A percentile compares a stretch with the other conserved stretches of the same genome.
Conservation (phyloP, 257 asterid species). For the Mitragyna speciosa region DNA sequence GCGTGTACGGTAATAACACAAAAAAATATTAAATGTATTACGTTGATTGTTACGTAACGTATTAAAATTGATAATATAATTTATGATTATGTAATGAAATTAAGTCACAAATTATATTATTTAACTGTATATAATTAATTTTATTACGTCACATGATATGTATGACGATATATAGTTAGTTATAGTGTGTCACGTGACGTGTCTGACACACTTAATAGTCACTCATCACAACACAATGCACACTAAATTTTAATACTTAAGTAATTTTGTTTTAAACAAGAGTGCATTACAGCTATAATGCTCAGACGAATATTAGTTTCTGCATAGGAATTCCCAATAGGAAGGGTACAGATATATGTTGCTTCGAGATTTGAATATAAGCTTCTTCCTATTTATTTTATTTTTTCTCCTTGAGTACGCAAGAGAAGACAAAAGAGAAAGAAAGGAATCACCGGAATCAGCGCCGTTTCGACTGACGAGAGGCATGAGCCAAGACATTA, state of each 20-base stretch:
- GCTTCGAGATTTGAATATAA: slow-evolving; percentile 36
- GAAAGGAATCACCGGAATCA: slow-evolving; percentile 70
- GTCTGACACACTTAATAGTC: no score
- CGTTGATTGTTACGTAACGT: no score
- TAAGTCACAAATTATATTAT: no score
- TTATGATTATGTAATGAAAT: no score
- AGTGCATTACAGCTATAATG: slow-evolving; percentile 25
- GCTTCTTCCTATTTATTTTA: no score
- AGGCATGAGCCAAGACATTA: slow-evolving; percentile 34
- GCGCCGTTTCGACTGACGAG: slow-evolving; percentile 76
- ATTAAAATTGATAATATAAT: no score
- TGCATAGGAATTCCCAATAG: slow-evolving; percentile 32
- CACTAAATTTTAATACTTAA: neutral
- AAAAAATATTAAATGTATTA: no score
- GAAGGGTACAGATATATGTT: slow-evolving; percentile 27
- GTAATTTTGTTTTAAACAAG: slow-evolving; percentile 1
- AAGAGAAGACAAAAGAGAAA: slow-evolving; percentile 49
- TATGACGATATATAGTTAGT: no score
- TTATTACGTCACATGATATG: no score
- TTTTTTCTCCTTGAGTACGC: slow-evolving; percentile 23
- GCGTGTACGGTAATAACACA: slow-evolving; percentile 18
- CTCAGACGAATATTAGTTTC: slow-evolving; percentile 54
- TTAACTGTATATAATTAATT: no score
- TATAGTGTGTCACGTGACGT: no score
- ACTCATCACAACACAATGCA: no score